Conservation (phyloP, 2,329 filamentous ascomycete genomes). For the Alternaria sp. region DNA sequence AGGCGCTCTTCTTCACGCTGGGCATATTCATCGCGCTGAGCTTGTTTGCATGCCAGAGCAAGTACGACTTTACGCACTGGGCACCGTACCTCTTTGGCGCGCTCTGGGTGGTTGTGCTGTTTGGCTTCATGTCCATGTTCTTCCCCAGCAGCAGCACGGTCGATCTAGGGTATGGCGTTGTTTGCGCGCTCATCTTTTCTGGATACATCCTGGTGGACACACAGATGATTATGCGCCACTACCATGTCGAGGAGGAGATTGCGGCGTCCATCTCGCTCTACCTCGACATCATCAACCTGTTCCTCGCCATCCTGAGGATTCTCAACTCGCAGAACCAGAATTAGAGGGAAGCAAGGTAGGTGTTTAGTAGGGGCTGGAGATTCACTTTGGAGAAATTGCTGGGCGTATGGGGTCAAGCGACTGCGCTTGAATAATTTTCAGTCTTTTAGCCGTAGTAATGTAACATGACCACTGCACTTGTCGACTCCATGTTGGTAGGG, state of each 20-base stretch:
- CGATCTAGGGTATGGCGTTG: conserved; percentile 85
- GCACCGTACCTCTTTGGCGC: conserved; percentile 92
- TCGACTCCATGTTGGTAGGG: not conserved
- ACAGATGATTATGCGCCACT: conserved; percentile 92
- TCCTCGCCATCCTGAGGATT: conserved; percentile 93
- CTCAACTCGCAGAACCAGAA: conserved; percentile 96
- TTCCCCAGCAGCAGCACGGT: conserved; percentile 82
- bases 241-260: conserved; percentile 98
- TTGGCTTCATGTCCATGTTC: conserved; percentile 92
- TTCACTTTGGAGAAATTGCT: conserved; percentile 1
- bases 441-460: not conserved
- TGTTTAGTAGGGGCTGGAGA: not conserved
- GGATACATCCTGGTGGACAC: conserved; percentile 97
- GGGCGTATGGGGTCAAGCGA: not conserved
- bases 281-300: conserved; percentile 95
- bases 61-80: conserved; percentile 98
- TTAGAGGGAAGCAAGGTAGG: conserved; percentile 55
- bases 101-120: conserved; percentile 89
- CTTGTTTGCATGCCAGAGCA: conserved; percentile 93
- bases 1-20: conserved; percentile 85
- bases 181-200: conserved; percentile 87
- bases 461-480: not conserved
- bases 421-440: not conserved
- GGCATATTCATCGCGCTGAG: conserved; percentile 71
- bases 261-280: conserved; percentile 94